Evolutionary conservation across 176 grass and related monocot genomes (phyloP), one percentile per base, ranked within the genome.

Genomic region (Ampelocalamus luodianensis): DNA sequence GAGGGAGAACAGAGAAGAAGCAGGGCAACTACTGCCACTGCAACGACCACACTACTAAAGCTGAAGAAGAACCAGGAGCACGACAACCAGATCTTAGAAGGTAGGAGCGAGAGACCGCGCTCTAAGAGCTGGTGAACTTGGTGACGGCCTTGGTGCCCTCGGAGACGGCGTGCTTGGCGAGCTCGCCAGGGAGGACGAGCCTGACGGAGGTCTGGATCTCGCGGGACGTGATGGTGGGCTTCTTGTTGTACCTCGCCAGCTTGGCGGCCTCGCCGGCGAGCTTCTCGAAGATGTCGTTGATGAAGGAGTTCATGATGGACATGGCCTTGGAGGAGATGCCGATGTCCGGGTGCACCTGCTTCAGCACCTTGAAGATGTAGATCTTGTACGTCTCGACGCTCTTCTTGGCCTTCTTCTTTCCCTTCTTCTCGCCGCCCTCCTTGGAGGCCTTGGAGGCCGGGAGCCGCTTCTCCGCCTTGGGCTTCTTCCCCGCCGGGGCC

Each of bases 231-330:
- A 93, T 79, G 78, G 91, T 90, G 29, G 91, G 88, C 83, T 88
- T 92, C 90, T 91, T 91, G 89, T 91, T 91, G 80, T 91, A 91
- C 0, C 88, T 54, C 0, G 78, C 70, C 23, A 90, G 88, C 78
- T 90, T 90, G 64, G 78, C 71, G 4, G 88, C 56, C 88, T 90
- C 83, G 0, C 20, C 65, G 40, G 88, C 90, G 8, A 97, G 79
- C 88, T 97, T 97, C 92, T 97, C 94, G 76, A 93, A 95, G 76
- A 95, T 93, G 74, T 93, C 93, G 76, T 95, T 95, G 86, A 95
- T 95, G 76, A 94, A 97, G n/a, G 90, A 94, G 82, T 34, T 34
- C 32, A 34, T 34, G 32, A 34, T 34, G 32, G 32, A 34, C 32
- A 34, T 34, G 32, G 32, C 32, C 32, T 34, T 34, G 32, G 32